phyloP scores from a whole-genome alignment of 1,139 yeast genomes.

The Arxiozyma telluris region DNA sequence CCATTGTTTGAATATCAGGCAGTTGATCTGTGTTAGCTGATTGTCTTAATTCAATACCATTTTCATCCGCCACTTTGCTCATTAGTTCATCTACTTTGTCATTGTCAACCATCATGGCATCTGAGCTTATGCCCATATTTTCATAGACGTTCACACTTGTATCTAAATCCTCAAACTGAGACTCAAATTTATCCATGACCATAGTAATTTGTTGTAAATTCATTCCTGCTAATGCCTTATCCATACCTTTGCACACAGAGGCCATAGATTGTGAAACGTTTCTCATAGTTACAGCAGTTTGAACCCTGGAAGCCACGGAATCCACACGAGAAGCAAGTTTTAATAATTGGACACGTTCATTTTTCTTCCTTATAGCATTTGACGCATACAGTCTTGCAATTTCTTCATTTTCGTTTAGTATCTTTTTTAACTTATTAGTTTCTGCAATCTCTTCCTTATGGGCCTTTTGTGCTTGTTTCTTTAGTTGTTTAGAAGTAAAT shows the following conservation, averaged over 20 bases:
- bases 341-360: slow-evolving; percentile 74
- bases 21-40: slow-evolving; percentile 49
- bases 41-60: slow-evolving; percentile 88
- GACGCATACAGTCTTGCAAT: slow-evolving; percentile 93
- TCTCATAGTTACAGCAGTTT: slow-evolving; percentile 96
- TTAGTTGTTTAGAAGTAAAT: slow-evolving; percentile 90
- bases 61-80: slow-evolving; percentile 95
- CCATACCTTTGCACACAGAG: slow-evolving; percentile 90
- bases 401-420: slow-evolving; percentile 53
- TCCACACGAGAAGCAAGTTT: slow-evolving; percentile 85
- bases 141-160: slow-evolving; percentile 92
- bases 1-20: slow-evolving; percentile 28
- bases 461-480: slow-evolving; percentile 81
- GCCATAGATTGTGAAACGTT: slow-evolving; percentile 92
- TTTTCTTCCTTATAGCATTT: slow-evolving; percentile 86
- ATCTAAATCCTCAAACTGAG: slow-evolving; percentile 92
- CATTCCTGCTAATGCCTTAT: slow-evolving; percentile 91
- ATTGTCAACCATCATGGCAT: slow-evolving; percentile 70
- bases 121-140: slow-evolving; percentile 77
- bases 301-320: slow-evolving; percentile 92
- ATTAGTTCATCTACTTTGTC: slow-evolving; percentile 89
- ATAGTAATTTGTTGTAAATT: slow-evolving; percentile 83
- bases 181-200: slow-evolving; percentile 96
- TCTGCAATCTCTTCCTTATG: slow-evolving; percentile 85
- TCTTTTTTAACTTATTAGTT: slow-evolving; percentile 79